These are phyloP conservation scores for Emydomyces testavorans DNA, from an alignment of 2,329 filamentous ascomycete species.

Conservation along the genomic window DNA sequence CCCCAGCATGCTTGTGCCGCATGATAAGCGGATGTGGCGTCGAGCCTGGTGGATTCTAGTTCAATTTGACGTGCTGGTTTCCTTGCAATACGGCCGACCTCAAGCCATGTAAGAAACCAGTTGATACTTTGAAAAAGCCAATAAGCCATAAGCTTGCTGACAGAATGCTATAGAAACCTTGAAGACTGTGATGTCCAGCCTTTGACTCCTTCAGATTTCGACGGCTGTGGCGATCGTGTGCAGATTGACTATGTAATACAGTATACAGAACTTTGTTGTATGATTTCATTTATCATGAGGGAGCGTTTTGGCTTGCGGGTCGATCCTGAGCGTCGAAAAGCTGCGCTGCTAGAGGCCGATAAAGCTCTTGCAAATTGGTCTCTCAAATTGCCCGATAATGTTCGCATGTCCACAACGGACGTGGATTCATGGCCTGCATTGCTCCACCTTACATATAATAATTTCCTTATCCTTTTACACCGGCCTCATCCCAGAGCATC, in stretches of 20 bases:
- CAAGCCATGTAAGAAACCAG: conserved; percentile 36
- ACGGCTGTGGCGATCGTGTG: conserved; percentile 37
- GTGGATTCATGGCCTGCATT: conserved; percentile 36
- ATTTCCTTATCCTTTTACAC: conserved; percentile 37
- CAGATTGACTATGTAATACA: conserved; percentile 38
- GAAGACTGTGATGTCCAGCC: conserved; percentile 43
- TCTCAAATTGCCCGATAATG: conserved; percentile 31
- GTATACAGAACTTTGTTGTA: conserved; percentile 41
- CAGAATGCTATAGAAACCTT: conserved; percentile 28
- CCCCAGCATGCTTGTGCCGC: conserved; percentile 31
- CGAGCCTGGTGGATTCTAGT: conserved; percentile 36
- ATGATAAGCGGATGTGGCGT: conserved; percentile 36
- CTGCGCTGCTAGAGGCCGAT: conserved; percentile 33
- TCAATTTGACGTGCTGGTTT: conserved; percentile 36
- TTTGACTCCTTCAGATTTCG: conserved; percentile 37
- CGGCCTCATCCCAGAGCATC: conserved; percentile 35
- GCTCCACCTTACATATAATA: conserved; percentile 37
- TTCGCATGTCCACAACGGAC: conserved; percentile 32
- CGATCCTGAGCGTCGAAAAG: conserved; percentile 32
- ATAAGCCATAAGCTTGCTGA: neutral
- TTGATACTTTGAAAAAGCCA: neutral
- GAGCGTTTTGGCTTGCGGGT: conserved; percentile 34
- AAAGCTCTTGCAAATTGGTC: conserved; percentile 35
- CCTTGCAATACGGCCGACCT: conserved; percentile 41
- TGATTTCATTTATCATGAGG: conserved; percentile 38